phyloP scores from a whole-genome alignment of 1,284 basidiomycete genomes.

The Meripilus lineatus region DNA sequence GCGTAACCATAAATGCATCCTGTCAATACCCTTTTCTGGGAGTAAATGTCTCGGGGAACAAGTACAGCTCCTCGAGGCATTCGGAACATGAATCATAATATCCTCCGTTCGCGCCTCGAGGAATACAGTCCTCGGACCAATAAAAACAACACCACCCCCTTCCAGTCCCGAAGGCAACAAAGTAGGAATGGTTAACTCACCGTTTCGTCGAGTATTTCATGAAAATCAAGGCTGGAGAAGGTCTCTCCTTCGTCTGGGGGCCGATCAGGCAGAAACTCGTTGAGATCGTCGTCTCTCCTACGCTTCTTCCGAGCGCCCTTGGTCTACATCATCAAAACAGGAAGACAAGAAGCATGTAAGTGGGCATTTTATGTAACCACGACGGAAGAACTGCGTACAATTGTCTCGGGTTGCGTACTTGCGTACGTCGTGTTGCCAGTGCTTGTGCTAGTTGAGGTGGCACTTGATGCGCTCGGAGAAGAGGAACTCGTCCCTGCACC shows the following conservation, averaged over 20 bases:
- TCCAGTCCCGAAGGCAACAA: too few species aligned
- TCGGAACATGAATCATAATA: too few species aligned
- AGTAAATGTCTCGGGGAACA: too few species aligned
- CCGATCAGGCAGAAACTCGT: constrained; percentile 55
- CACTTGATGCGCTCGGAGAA: constrained; percentile 2
- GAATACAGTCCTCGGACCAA: too few species aligned
- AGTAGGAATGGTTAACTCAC: too few species aligned
- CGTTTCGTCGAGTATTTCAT: constrained; percentile 66
- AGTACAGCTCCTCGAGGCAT: too few species aligned
- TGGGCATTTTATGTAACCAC: constrained; percentile 8
- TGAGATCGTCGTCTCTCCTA: constrained; percentile 45
- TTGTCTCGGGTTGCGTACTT: constrained; percentile 1
- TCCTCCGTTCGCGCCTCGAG: too few species aligned
- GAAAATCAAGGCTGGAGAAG: constrained; percentile 61
- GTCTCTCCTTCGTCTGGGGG: constrained; percentile 43
- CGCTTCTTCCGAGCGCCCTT: constrained; percentile 23
- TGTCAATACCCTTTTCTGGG: neutral
- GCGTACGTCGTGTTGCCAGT: constrained; percentile 1
- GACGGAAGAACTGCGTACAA: constrained; percentile 1
- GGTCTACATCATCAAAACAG: neutral
- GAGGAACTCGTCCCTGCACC: constrained; percentile 17
- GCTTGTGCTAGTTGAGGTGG: constrained; percentile 9
- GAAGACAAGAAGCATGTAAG: neutral
- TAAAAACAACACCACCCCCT: too few species aligned
- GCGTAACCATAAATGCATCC: constrained; percentile 1